These are phyloP conservation scores for Aspergillus viridinutans DNA, from an alignment of 2,329 filamentous ascomycete species.

Conservation along the genomic window DNA sequence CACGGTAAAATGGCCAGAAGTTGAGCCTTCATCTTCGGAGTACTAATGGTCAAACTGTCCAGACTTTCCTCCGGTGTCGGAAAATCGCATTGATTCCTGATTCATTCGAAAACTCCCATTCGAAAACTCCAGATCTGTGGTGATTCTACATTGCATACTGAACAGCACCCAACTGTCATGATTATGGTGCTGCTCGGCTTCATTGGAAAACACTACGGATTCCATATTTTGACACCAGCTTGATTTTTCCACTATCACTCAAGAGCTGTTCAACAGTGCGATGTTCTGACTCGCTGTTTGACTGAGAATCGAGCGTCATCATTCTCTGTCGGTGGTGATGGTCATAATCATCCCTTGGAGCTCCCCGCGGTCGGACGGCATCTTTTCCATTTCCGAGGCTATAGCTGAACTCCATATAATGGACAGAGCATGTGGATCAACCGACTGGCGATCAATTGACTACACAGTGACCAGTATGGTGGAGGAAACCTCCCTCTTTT, in stretches of 20 bases:
- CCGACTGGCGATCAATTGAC: not conserved
- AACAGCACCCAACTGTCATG: not conserved
- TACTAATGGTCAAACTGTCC: not conserved
- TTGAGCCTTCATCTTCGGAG: not conserved
- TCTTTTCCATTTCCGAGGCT: not conserved
- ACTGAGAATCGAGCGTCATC: not conserved
- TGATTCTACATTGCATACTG: not conserved
- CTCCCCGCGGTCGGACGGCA: not conserved
- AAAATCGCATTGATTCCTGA: not conserved
- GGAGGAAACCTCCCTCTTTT: not conserved
- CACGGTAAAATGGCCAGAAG: not conserved
- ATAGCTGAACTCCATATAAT: not conserved
- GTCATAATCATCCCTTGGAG: not conserved
- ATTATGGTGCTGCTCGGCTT: not conserved
- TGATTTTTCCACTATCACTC: not conserved
- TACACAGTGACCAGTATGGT: not conserved
- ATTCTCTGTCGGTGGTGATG: not conserved
- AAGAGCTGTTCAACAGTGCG: not conserved
- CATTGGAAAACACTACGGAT: not conserved
- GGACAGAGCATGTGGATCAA: not conserved
- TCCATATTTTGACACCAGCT: not conserved
- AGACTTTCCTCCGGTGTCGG: not conserved
- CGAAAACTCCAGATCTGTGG: not conserved
- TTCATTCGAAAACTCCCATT: not conserved
- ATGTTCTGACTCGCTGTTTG: not conserved